Evolutionary conservation across 306 rosid species (phyloP).

Genomic region (Casuarina cunninghamiana): DNA sequence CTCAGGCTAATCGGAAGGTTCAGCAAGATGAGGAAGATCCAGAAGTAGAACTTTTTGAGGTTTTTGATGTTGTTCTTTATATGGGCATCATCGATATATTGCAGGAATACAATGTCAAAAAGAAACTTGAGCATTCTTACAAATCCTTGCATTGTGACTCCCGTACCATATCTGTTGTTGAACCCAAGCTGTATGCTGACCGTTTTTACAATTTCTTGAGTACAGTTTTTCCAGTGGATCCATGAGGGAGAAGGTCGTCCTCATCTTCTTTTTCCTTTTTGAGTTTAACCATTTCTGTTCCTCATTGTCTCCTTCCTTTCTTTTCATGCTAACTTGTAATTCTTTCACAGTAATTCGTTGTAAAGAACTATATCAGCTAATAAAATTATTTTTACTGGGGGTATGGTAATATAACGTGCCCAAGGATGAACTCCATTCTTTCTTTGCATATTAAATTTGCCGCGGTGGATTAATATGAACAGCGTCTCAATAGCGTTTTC

Average conservation of each 20-base stretch:
- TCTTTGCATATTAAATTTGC: too few relatives aligned
- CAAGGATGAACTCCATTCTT: too few relatives aligned
- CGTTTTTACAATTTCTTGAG: constrained; percentile 85
- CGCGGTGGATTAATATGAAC: too few relatives aligned
- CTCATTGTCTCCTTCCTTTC: too few relatives aligned
- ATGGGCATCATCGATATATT: constrained; percentile 93
- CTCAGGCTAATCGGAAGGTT: constrained; percentile 63
- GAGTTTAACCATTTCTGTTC: too few relatives aligned
- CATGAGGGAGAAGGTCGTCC: constrained; percentile 20
- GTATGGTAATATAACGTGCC: not conserved
- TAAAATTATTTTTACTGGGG: not conserved
- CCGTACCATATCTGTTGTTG: constrained; percentile 60
- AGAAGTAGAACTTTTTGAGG: constrained; percentile 75
- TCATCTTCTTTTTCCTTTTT: not conserved
- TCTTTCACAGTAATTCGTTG: constrained; percentile 10
- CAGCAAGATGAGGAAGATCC: constrained; percentile 46
- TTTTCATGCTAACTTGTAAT: not conserved
- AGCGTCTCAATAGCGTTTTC: too few relatives aligned
- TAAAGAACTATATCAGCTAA: not conserved
- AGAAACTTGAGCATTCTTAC: constrained; percentile 73
- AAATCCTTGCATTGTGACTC: constrained; percentile 63
- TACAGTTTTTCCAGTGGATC: constrained; percentile 55
- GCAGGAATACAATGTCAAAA: constrained; percentile 70
- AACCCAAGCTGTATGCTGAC: constrained; percentile 65
- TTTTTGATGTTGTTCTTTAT: constrained; percentile 81